A percentile compares a stretch with the other conserved stretches of the same genome.
Conservation (phyloP, 1,139 yeast species). For the Yamadazyma spencermartinsiae region DNA sequence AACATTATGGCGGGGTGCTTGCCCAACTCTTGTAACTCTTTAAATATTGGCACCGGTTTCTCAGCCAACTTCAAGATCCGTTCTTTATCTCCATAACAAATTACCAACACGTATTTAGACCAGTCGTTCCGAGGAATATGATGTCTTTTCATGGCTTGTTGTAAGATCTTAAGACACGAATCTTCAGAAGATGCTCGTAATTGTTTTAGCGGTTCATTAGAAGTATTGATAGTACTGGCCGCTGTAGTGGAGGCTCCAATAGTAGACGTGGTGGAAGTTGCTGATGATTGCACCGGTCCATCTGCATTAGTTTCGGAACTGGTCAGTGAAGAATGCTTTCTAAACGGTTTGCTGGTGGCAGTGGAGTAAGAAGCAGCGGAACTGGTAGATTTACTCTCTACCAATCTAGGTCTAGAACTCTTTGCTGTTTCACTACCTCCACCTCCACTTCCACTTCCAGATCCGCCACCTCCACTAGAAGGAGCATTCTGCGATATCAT, state of each 20-base stretch:
- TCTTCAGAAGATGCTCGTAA: conserved; percentile 88
- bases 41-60: conserved; percentile 85
- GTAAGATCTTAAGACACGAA: conserved; percentile 85
- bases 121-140: conserved; percentile 79
- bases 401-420: conserved; percentile 28
- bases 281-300: conserved; percentile 2
- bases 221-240: conserved; percentile 5
- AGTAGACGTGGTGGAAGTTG: conserved; percentile 3
- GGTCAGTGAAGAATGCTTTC: conserved; percentile 16
- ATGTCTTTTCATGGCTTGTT: conserved; percentile 87
- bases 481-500: conserved; percentile 27
- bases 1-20: conserved; percentile 92
- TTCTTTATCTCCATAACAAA: conserved; percentile 90
- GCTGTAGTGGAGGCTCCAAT: not conserved
- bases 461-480: not conserved
- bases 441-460: not conserved
- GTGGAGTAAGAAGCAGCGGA: conserved; percentile 19
- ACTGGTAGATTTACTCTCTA: conserved; percentile 30
- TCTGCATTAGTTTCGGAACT: conserved; percentile 5
- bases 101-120: conserved; percentile 85
- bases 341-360: conserved; percentile 9
- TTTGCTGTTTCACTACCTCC: not conserved
- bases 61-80: conserved; percentile 81
- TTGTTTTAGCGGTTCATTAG: conserved; percentile 75
- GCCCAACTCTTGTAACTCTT: conserved; percentile 84